Conservation (phyloP, 192 early-diverging fungal species). For the Backusella circina region DNA sequence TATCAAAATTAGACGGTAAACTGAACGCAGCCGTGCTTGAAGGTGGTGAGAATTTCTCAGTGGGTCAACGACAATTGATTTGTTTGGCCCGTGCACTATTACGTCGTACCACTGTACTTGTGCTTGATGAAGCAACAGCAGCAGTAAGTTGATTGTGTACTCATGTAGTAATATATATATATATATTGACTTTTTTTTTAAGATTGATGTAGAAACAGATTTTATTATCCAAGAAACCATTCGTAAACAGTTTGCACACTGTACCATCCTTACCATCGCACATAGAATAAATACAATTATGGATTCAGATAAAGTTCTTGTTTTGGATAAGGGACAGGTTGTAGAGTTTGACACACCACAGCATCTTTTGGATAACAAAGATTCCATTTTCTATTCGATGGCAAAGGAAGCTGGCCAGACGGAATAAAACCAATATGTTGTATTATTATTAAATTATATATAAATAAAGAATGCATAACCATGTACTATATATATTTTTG, state of each 20-base stretch:
- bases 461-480: background rate
- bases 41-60: conserved; percentile 76
- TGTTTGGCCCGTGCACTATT: conserved; percentile 62
- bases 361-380: conserved; percentile 46
- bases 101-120: conserved; percentile 64
- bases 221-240: conserved; percentile 56
- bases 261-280: conserved; percentile 58
- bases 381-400: conserved; percentile 42
- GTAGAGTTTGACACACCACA: conserved; percentile 66
- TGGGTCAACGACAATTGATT: conserved; percentile 64
- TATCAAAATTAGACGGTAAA: conserved; percentile 55
- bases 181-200: background rate
- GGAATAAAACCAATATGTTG: background rate
- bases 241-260: conserved; percentile 16
- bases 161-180: conserved; percentile 25
- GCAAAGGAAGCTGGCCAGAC: conserved; percentile 10
- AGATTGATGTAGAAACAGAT: conserved; percentile 51
- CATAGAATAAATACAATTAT: conserved; percentile 48
- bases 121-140: conserved; percentile 85
- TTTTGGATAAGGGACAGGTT: conserved; percentile 71
- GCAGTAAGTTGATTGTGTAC: conserved; percentile 31
- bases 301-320: conserved; percentile 68
- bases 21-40: conserved; percentile 66
- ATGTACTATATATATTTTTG: background rate
- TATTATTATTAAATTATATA: background rate